Evolutionary conservation across 2,329 filamentous ascomycete species (phyloP).

Genomic region (Aspergillus clavatus): DNA sequence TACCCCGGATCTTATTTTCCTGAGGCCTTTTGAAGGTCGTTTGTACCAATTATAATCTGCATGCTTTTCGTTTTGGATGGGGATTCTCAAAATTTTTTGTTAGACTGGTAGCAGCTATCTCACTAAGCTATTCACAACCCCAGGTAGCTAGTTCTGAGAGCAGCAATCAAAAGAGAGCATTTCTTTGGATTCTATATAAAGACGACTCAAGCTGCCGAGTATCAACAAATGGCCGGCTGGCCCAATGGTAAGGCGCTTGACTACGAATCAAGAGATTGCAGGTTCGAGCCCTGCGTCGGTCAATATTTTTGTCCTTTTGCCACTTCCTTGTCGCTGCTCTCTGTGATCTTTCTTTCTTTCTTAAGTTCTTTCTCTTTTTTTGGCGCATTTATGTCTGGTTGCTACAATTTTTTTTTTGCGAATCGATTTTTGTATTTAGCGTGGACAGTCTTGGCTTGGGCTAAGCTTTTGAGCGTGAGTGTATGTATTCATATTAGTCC

Average conservation of each 20-base stretch:
- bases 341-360: neutral
- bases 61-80: neutral
- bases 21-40: slow-evolving; percentile 7
- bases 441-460: neutral
- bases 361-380: neutral
- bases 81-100: too few relatives aligned
- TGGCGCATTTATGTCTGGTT: neutral
- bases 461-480: neutral
- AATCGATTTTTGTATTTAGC: too few relatives aligned
- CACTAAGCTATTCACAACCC: too few relatives aligned
- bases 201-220: too few relatives aligned
- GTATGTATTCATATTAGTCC: too few relatives aligned
- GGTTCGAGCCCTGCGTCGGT: slow-evolving; percentile 43
- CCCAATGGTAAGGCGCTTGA: slow-evolving; percentile 22
- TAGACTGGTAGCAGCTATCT: too few relatives aligned
- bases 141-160: too few relatives aligned
- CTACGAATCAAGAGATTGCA: slow-evolving; percentile 44
- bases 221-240: slow-evolving; percentile 11
- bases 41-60: slow-evolving; percentile 4
- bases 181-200: too few relatives aligned
- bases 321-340: neutral
- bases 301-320: slow-evolving; percentile 9
- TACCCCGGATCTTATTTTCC: neutral
- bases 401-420: too few relatives aligned
- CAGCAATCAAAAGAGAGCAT: too few relatives aligned